phyloP scores from a whole-genome alignment of 495 filamentous ascomycete species.

The Cudoniella acicularis region DNA sequence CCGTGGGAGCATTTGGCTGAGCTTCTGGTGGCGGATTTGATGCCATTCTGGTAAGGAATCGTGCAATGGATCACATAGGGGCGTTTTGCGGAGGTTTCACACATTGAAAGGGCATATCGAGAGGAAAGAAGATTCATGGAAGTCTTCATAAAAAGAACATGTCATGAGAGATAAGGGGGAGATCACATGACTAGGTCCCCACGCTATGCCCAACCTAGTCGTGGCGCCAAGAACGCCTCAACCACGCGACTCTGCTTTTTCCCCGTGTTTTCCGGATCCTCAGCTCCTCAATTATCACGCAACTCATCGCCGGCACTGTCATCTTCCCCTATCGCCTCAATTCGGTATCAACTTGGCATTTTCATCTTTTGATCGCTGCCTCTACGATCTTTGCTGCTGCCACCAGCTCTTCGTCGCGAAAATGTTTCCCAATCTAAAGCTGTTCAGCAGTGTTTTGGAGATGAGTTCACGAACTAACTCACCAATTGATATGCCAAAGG shows the following conservation, averaged over 20 bases:
- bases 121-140: not conserved
- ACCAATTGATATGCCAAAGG: not conserved
- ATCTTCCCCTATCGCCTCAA: too few relatives aligned
- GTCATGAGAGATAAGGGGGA: not conserved
- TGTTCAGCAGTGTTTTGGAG: too few relatives aligned
- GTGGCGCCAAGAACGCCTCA: not conserved
- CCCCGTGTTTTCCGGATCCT: not conserved
- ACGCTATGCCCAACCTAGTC: too few relatives aligned
- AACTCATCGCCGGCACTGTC: too few relatives aligned
- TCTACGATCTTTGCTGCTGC: slow-evolving; percentile 12
- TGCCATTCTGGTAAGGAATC: not conserved
- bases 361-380: not conserved
- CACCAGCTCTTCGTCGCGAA: slow-evolving; percentile 42
- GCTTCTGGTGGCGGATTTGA: not conserved
- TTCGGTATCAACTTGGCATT: too few relatives aligned
- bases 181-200: not conserved
- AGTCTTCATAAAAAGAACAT: not conserved
- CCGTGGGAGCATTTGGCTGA: slow-evolving; percentile 26
- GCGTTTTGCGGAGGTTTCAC: not conserved
- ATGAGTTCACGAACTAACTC: slow-evolving; percentile 34
- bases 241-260: not conserved
- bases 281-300: too few relatives aligned
- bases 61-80: not conserved
- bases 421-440: slow-evolving; percentile 40
- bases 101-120: not conserved